Percentiles rank a stretch among this genome's conserved stretches.
Evolutionary conservation across 2,329 filamentous ascomycete species (phyloP).

Genomic region (Colletotrichum sp.): DNA sequence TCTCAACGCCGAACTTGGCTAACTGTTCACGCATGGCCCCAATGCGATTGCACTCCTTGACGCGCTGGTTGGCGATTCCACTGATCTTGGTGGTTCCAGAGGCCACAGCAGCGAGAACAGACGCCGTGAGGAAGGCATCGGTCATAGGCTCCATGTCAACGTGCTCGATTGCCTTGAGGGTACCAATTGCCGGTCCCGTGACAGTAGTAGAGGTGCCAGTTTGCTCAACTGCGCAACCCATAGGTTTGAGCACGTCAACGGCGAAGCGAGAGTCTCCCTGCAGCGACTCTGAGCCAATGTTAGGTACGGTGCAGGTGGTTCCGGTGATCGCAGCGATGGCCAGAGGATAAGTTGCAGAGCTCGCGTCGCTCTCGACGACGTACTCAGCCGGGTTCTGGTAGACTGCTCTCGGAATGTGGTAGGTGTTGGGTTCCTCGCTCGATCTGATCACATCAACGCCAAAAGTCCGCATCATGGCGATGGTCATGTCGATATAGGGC

Average conservation of each 20-base stretch:
- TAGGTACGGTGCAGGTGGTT: conserved; percentile 93
- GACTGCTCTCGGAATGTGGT: conserved; percentile 84
- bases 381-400: conserved; percentile 89
- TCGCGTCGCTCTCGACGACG: conserved; percentile 94
- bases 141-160: conserved; percentile 99
- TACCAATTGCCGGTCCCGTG: conserved; percentile 79
- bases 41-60: conserved; percentile 98
- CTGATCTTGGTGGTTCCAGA: conserved; percentile 84
- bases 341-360: conserved; percentile 94
- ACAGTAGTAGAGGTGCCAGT: conserved; percentile 88
- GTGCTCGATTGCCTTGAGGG: conserved; percentile 76
- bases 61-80: conserved; percentile 95
- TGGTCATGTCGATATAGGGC: conserved; percentile 98
- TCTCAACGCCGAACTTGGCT: conserved; percentile 88
- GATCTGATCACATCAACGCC: conserved; percentile 83
- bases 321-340: conserved; percentile 95
- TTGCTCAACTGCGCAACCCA: conserved; percentile 93
- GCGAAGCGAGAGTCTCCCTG: conserved; percentile 97
- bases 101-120: conserved; percentile 89
- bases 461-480: conserved; percentile 95
- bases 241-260: conserved; percentile 84
- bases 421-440: conserved; percentile 82
- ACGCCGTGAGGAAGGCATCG: conserved; percentile 95
- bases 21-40: conserved; percentile 94
- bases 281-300: conserved; percentile 90